phyloP scores from a whole-genome alignment of 176 grass and related monocot genomes.

The Raddia guianensis region DNA sequence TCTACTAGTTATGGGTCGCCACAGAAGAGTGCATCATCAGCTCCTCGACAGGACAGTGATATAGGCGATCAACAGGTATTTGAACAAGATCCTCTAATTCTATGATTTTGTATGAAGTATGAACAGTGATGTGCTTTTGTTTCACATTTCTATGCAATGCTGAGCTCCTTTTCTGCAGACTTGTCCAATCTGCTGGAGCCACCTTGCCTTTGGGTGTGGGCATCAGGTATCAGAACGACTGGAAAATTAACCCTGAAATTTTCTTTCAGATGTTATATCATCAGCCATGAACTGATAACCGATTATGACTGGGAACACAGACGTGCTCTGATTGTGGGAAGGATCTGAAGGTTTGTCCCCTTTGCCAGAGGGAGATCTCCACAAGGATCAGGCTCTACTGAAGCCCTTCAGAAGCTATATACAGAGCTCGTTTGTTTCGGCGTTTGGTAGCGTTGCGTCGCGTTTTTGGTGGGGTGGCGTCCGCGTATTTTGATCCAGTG shows the following conservation, averaged over 20 bases:
- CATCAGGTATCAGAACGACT: constrained; percentile 63
- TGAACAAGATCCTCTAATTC: background rate
- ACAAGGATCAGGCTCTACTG: constrained; percentile 77
- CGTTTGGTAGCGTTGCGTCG: no score
- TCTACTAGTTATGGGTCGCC: constrained; percentile 38
- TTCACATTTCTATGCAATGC: background rate
- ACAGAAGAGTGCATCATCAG: constrained; percentile 32
- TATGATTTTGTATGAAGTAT: background rate
- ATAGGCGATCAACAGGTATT: constrained; percentile 73
- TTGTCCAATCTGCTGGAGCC: constrained; percentile 73
- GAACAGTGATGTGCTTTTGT: background rate
- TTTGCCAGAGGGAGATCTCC: constrained; percentile 67
- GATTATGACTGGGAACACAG: constrained; percentile 30
- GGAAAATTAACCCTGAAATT: background rate
- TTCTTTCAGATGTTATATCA: background rate
- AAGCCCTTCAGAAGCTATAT: constrained; percentile 27
- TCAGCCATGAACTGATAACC: background rate
- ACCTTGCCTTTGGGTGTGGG: constrained; percentile 83
- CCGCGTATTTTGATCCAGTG: no score
- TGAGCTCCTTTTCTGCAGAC: constrained; percentile 40
- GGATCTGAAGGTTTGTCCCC: constrained; percentile 64
- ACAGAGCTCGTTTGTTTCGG: no score
- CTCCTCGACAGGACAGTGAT: constrained; percentile 43
- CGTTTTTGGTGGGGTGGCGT: no score
- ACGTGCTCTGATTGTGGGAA: constrained; percentile 69